A percentile compares a stretch with the other conserved stretches of the same genome.
Evolutionary conservation across 2,329 filamentous ascomycete genomes (phyloP).

Genomic region (Cryphonectria japonica): DNA sequence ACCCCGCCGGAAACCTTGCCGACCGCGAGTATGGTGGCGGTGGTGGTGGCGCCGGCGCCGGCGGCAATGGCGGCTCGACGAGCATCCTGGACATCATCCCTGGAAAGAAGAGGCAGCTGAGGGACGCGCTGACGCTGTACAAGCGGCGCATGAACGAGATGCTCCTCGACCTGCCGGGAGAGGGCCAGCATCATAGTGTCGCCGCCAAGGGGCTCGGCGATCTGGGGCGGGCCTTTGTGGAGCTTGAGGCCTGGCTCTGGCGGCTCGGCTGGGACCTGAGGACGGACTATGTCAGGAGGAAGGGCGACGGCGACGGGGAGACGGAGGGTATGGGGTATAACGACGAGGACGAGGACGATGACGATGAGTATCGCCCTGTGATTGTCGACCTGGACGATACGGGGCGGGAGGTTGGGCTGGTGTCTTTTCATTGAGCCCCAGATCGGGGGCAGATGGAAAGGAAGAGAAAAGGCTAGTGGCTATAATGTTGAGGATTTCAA

Average conservation of each 20-base stretch:
- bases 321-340: constrained; percentile 52
- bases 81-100: constrained; percentile 42
- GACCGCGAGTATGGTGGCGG: constrained; percentile 11
- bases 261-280: constrained; percentile 59
- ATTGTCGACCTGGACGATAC: constrained; percentile 57
- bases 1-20: neutral
- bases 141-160: constrained; percentile 56
- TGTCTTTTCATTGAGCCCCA: constrained; percentile 48
- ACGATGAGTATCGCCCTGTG: constrained; percentile 57
- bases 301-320: constrained; percentile 48
- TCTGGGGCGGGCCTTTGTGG: constrained; percentile 53
- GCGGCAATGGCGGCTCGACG: constrained; percentile 11
- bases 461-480: neutral
- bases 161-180: constrained; percentile 39
- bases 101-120: constrained; percentile 41
- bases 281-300: constrained; percentile 54
- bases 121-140: constrained; percentile 56
- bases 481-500: neutral
- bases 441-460: neutral
- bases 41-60: constrained; percentile 12
- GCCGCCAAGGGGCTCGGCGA: constrained; percentile 43
- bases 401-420: constrained; percentile 54
- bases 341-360: constrained; percentile 52
- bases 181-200: constrained; percentile 38
- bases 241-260: constrained; percentile 53